Conservation (phyloP, 1,139 yeast species). For the Suhomyces panamericanus region DNA sequence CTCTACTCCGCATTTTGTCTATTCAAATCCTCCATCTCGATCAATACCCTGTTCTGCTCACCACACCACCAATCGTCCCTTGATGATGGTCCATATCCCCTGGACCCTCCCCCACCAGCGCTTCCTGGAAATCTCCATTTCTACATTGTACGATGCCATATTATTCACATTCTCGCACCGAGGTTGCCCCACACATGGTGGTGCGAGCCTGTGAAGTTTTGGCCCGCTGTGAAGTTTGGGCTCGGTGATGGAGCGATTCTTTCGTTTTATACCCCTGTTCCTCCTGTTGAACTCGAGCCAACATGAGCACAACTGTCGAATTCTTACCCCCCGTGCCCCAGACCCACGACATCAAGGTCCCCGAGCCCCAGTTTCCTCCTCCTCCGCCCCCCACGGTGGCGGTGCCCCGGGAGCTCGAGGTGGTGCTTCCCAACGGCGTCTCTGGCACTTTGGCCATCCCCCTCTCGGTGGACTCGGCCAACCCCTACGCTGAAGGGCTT, state of each 20-base stretch:
- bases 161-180: background rate
- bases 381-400: constrained; percentile 5
- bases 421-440: constrained; percentile 39
- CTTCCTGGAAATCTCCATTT: too few species aligned
- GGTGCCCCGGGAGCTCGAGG: constrained; percentile 38
- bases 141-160: too few species aligned
- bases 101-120: too few species aligned
- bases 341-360: background rate
- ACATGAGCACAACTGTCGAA: background rate
- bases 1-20: too few species aligned
- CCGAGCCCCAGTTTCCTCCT: constrained; percentile 3
- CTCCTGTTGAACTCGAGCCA: background rate
- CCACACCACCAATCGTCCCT: too few species aligned
- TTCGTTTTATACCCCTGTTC: too few species aligned
- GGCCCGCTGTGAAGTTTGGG: too few species aligned
- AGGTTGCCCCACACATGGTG: background rate
- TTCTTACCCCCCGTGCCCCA: background rate
- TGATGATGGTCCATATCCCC: too few species aligned
- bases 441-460: constrained; percentile 44
- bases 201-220: constrained; percentile 1
- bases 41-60: too few species aligned
- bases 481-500: constrained; percentile 26
- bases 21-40: too few species aligned
- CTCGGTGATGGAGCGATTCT: background rate
- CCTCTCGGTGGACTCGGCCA: constrained; percentile 29